These are phyloP conservation scores for Echeveria elegans DNA, from an alignment of 164 flowering plant species.

Conservation along the genomic window DNA sequence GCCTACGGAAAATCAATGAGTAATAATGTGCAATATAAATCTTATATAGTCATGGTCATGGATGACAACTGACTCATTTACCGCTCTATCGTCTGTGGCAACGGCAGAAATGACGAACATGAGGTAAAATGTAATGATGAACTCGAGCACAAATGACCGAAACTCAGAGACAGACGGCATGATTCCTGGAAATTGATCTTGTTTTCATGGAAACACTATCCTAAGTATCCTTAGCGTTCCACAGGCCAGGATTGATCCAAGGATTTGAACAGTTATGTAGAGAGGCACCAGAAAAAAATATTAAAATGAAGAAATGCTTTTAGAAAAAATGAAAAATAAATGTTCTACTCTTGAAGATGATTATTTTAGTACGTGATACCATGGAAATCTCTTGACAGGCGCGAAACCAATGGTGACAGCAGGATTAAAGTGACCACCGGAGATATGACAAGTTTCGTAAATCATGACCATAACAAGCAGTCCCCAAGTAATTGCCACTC, in stretches of 20 bases:
- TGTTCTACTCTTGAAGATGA: neutral
- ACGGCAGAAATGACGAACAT: conserved; percentile 60
- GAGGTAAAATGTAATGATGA: conserved; percentile 48
- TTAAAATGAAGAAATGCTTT: too few species aligned
- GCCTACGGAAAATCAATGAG: conserved; percentile 34
- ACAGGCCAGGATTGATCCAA: conserved; percentile 39
- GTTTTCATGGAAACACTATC: conserved; percentile 21
- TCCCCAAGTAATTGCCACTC: conserved; percentile 48
- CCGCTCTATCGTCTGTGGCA: conserved; percentile 50
- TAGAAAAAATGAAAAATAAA: too few species aligned
- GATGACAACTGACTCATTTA: conserved; percentile 7
- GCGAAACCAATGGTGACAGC: conserved; percentile 56
- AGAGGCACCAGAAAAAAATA: conserved; percentile 24
- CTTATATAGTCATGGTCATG: neutral
- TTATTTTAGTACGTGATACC: conserved; percentile 35
- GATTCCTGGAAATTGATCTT: conserved; percentile 33
- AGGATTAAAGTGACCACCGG: conserved; percentile 60
- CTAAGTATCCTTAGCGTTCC: conserved; percentile 30
- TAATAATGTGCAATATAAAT: neutral
- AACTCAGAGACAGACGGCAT: conserved; percentile 29
- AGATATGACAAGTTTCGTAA: conserved; percentile 47
- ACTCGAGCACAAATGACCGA: conserved; percentile 40
- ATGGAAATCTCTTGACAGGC: conserved; percentile 43
- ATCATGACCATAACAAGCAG: conserved; percentile 50
- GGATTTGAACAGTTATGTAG: conserved; percentile 28